Evolutionary conservation across 176 grass and related monocot species (phyloP), one percentile per base, ranked within the genome.

Genomic region (Areca catechu): DNA sequence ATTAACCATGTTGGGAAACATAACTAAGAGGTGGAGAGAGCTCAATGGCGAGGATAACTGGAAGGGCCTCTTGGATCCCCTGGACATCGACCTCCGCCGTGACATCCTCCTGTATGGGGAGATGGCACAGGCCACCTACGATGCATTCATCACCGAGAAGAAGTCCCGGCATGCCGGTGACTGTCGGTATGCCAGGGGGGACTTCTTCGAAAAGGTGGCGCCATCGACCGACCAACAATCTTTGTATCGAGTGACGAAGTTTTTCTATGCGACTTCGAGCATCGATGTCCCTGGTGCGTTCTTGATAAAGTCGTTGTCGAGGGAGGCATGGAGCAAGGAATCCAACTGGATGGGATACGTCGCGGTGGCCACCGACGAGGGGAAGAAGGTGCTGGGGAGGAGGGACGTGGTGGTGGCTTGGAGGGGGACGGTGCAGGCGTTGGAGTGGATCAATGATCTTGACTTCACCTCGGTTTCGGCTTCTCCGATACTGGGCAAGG

Each of bases 341-440:
- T 98, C 93, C n/a, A 97, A 91, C 58, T 97, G 86, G 83, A 97
- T 97, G 61, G 93, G 81, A 1, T 92, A 80, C 61, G 72, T 98
- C 65, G 84, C 93, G 17, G 87, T 98, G 58, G 81, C 83, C 29
- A 97, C 93, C 0, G 83, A 97, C n/a, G 51, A 82, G 79, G 93
- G 87, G 50, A 85, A 74, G 51, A 78, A 74, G 58, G 78, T 84
- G 63, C 82, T 97, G 34, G 84, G 93, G 56, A 64, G 93, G 54
- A 77, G 81, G 58, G 87, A 92, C 76, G 78, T 92, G 55, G 70
- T 98, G 51, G 68, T 98, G 70, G 83, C 80, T 52, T 98, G 93
- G 93, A 74, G 87, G 54, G 93, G 87, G 23, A 92, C 93, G 54
- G 71, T 83, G 73, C 62, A 64, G 48, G 53, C 85, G 57, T 50